A percentile compares a stretch with the other conserved stretches of the same genome.
These are phyloP conservation scores for Pseudotsuga menziesii DNA, from an alignment of 75 land plant species.

Conservation along the genomic window DNA sequence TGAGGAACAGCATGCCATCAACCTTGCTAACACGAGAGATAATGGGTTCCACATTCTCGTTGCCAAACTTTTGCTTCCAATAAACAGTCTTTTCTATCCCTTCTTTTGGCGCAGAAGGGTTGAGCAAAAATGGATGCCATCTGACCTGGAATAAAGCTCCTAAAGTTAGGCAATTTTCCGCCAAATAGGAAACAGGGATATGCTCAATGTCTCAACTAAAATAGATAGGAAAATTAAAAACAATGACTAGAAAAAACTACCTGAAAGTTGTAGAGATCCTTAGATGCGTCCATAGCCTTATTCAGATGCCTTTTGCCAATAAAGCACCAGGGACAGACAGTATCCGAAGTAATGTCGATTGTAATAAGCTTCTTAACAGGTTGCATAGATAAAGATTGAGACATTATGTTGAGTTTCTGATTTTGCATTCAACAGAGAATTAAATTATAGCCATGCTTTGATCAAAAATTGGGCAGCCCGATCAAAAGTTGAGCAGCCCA, in stretches of 20 bases:
- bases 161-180: not conserved
- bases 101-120: constrained; percentile 76
- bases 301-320: constrained; percentile 78
- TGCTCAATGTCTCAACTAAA: not conserved
- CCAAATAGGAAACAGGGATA: not conserved
- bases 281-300: constrained; percentile 52
- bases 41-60: constrained; percentile 22
- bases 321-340: constrained; percentile 94
- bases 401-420: constrained; percentile 20
- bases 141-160: constrained; percentile 38
- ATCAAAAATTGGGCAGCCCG: no score
- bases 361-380: constrained; percentile 56
- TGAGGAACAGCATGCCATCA: not conserved
- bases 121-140: constrained; percentile 77
- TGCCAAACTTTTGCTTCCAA: constrained; percentile 65
- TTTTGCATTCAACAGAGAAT: constrained; percentile 5
- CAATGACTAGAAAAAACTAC: constrained; percentile 17
- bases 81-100: constrained; percentile 60
- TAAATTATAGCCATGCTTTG: not conserved
- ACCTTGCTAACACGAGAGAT: constrained; percentile 54
- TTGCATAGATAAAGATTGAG: constrained; percentile 16
- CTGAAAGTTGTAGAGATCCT: constrained; percentile 67
- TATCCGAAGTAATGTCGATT: constrained; percentile 75
- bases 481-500: no score
- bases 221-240: not conserved